A percentile compares a stretch with the other conserved stretches of the same genome.
Evolutionary conservation across 257 asterid genomes (phyloP).

Genomic region (Jacaranda copaia): DNA sequence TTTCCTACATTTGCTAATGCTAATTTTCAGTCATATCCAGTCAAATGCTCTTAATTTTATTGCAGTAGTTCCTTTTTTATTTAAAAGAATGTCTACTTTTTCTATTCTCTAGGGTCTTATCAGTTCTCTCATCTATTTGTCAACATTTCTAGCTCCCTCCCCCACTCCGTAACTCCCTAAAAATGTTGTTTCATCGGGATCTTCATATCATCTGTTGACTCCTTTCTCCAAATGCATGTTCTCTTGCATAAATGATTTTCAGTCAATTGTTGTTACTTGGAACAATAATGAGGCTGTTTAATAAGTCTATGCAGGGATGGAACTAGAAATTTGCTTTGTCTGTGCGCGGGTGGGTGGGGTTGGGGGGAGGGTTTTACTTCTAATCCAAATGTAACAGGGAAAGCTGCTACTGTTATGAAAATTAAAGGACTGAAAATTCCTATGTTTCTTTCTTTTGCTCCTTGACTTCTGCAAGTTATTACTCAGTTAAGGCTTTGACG

Average conservation of each 20-base stretch:
- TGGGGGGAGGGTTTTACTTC: not conserved
- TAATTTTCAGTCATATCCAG: not conserved
- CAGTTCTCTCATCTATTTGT: not conserved
- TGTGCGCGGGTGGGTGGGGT: not conserved
- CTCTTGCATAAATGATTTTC: not conserved
- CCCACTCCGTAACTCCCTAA: not conserved
- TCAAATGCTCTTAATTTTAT: constrained; percentile 7
- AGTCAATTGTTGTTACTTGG: not conserved
- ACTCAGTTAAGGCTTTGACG: too few species aligned
- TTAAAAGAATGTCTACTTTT: not conserved
- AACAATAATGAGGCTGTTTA: not conserved
- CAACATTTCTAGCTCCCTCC: not conserved
- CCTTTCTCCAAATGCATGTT: too few species aligned
- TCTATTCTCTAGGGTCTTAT: not conserved
- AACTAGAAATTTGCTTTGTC: too few species aligned
- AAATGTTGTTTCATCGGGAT: too few species aligned
- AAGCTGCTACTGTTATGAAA: not conserved
- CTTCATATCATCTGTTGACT: too few species aligned
- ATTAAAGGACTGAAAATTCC: not conserved
- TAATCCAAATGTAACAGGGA: not conserved
- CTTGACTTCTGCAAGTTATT: too few species aligned
- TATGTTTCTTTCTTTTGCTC: too few species aligned
- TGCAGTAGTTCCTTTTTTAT: not conserved
- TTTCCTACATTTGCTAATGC: constrained; percentile 18
- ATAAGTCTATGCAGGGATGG: too few species aligned